Evolutionary conservation across 805 yeast genomes (phyloP).

Genomic region (Spathaspora arborariae): DNA sequence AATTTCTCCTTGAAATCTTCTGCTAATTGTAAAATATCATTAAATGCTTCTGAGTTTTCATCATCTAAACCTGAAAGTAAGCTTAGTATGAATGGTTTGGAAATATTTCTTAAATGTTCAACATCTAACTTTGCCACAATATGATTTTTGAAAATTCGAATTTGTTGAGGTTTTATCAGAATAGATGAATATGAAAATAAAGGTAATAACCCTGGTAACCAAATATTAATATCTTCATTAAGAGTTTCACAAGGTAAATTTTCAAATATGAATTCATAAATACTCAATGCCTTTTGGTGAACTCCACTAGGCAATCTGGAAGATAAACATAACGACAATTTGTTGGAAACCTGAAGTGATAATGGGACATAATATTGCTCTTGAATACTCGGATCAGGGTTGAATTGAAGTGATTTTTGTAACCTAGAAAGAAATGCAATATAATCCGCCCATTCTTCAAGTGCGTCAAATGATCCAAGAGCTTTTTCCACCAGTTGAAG

Average conservation of each 20-base stretch:
- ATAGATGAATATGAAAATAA: slow-evolving; percentile 84
- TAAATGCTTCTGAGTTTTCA: slow-evolving; percentile 80
- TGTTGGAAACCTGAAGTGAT: slow-evolving; percentile 60
- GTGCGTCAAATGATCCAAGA: slow-evolving; percentile 68
- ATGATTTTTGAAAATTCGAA: slow-evolving; percentile 56
- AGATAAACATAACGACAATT: slow-evolving; percentile 75
- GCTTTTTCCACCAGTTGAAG: slow-evolving; percentile 68
- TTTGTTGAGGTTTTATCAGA: slow-evolving; percentile 75
- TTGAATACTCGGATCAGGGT: slow-evolving; percentile 17
- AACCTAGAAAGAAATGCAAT: slow-evolving; percentile 82
- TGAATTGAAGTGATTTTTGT: slow-evolving; percentile 57
- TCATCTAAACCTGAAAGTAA: slow-evolving; percentile 89
- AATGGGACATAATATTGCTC: slow-evolving; percentile 58
- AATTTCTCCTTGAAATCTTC: slow-evolving; percentile 56
- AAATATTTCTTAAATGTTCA: slow-evolving; percentile 45
- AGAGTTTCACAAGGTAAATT: slow-evolving; percentile 55
- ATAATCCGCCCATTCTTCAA: slow-evolving; percentile 97
- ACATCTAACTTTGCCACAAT: slow-evolving; percentile 42
- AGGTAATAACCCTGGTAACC: slow-evolving; percentile 95
- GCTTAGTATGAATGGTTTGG: slow-evolving; percentile 70
- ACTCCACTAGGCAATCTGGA: slow-evolving; percentile 92
- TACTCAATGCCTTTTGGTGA: slow-evolving; percentile 79
- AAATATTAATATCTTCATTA: slow-evolving; percentile 55
- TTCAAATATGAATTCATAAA: slow-evolving; percentile 68
- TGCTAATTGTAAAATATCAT: slow-evolving; percentile 54